Conservation (phyloP, 768 basidiomycete genomes). For the Boletus sp. region DNA sequence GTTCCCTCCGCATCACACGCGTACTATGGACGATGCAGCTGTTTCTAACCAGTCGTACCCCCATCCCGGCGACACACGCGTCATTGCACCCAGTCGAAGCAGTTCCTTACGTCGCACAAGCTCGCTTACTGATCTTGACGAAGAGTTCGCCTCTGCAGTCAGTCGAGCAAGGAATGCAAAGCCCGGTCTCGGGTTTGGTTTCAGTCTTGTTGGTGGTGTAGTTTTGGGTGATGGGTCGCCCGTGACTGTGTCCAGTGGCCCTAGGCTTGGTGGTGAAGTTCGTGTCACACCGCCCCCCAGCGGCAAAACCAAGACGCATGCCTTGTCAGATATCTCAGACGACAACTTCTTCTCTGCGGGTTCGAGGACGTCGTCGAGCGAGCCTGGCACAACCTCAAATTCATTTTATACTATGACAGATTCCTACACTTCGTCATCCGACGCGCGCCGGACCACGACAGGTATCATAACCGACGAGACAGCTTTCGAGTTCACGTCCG, state of each 20-base stretch:
- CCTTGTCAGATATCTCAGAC: conserved; percentile 37
- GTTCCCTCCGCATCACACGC: conserved; percentile 56
- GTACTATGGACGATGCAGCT: conserved; percentile 72
- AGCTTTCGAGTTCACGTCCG: conserved; percentile 37
- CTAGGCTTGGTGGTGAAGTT: conserved; percentile 42
- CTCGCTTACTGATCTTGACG: conserved; percentile 74
- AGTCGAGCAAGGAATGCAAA: conserved; percentile 41
- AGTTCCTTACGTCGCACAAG: conserved; percentile 62
- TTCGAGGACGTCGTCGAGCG: conserved; percentile 32
- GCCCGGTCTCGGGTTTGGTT: conserved; percentile 44
- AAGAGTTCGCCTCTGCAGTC: conserved; percentile 50
- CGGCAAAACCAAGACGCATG: conserved; percentile 29
- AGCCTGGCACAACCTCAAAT: conserved; percentile 23
- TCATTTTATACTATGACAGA: conserved; percentile 37
- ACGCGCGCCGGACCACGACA: conserved; percentile 27
- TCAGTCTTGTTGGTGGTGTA: conserved; percentile 41
- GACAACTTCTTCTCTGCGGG: conserved; percentile 49
- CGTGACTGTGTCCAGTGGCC: conserved; percentile 71
- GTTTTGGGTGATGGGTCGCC: conserved; percentile 56
- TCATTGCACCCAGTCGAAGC: conserved; percentile 66
- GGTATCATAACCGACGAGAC: conserved; percentile 40
- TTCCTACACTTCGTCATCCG: conserved; percentile 33
- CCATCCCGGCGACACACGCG: conserved; percentile 71
- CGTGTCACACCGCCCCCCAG: conserved; percentile 48
- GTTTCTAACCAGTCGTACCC: conserved; percentile 64